Conservation (phyloP, 1,139 yeast genomes). For the Magnusiomyces fungicola region DNA sequence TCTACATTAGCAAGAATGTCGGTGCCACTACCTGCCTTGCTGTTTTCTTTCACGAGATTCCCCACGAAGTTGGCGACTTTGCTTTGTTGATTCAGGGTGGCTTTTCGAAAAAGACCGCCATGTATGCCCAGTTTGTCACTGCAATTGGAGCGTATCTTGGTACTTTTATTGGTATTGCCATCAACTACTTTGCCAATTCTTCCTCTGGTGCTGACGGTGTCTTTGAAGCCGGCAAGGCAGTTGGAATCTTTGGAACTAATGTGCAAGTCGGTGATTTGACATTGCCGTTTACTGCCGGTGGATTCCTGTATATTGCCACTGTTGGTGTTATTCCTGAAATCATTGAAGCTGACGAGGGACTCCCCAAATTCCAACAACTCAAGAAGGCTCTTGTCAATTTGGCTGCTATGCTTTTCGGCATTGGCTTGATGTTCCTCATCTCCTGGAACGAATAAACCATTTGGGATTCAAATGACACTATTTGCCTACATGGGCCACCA, state of each 20-base stretch:
- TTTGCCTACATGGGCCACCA: no score
- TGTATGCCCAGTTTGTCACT: conserved; percentile 55
- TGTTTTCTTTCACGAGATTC: conserved; percentile 63
- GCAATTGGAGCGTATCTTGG: conserved; percentile 58
- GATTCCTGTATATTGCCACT: conserved; percentile 58
- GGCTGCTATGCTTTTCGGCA: conserved; percentile 41
- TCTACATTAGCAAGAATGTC: conserved; percentile 46
- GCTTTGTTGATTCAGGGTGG: conserved; percentile 61
- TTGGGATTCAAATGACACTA: background rate
- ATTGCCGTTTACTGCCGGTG: conserved; percentile 68
- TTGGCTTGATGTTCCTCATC: conserved; percentile 44
- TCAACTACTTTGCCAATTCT: conserved; percentile 36
- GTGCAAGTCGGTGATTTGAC: conserved; percentile 45
- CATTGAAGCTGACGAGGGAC: conserved; percentile 37
- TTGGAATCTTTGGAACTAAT: conserved; percentile 44
- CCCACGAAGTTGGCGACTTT: conserved; percentile 70
- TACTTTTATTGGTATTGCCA: conserved; percentile 50
- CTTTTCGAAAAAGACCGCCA: conserved; percentile 51
- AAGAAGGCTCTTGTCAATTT: conserved; percentile 38
- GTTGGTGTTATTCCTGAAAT: conserved; percentile 61
- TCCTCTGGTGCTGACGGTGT: conserved; percentile 8
- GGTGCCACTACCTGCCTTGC: conserved; percentile 63
- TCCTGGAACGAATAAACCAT: conserved; percentile 41
- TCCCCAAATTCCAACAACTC: conserved; percentile 33
- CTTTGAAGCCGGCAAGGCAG: conserved; percentile 13